Evolutionary conservation across 2,329 filamentous ascomycete species (phyloP).

Genomic region (Aspergillus calidoustus): DNA sequence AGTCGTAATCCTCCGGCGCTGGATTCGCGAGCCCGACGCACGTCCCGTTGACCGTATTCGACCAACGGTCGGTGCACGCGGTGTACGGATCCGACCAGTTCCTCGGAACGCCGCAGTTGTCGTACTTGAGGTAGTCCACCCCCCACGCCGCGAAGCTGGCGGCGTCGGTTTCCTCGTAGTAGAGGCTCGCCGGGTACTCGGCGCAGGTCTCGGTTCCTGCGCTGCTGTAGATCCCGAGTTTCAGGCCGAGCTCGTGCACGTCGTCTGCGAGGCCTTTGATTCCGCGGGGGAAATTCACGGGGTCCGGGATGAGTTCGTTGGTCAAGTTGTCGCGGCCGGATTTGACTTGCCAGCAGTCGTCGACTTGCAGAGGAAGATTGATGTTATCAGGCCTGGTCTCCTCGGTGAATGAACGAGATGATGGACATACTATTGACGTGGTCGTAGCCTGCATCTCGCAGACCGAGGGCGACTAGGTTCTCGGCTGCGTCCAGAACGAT

Average conservation of each 20-base stretch:
- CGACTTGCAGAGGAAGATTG: too few species aligned
- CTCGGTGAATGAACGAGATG: too few species aligned
- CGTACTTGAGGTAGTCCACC: slow-evolving; percentile 56
- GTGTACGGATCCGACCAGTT: slow-evolving; percentile 29
- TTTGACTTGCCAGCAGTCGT: too few species aligned
- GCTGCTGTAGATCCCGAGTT: slow-evolving; percentile 54
- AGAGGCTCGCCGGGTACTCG: slow-evolving; percentile 48
- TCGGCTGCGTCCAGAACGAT: too few species aligned
- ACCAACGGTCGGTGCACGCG: not conserved
- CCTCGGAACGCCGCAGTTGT: slow-evolving; percentile 46
- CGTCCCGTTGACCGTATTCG: too few species aligned
- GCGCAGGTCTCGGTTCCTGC: slow-evolving; percentile 52
- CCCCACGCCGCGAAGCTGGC: slow-evolving; percentile 45
- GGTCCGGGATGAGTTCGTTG: slow-evolving; percentile 31
- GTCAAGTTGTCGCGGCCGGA: too few species aligned
- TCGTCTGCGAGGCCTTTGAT: slow-evolving; percentile 49
- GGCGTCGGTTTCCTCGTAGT: slow-evolving; percentile 49
- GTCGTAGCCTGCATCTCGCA: too few species aligned
- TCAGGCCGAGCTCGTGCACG: slow-evolving; percentile 46
- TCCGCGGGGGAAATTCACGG: slow-evolving; percentile 49
- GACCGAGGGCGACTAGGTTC: too few species aligned
- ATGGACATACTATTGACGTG: too few species aligned
- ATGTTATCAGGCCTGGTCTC: too few species aligned
- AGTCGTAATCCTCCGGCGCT: too few species aligned
- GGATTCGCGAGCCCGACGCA: too few species aligned